Evolutionary conservation across 2,329 filamentous ascomycete species (phyloP).

Genomic region (Fulvia fulva): DNA sequence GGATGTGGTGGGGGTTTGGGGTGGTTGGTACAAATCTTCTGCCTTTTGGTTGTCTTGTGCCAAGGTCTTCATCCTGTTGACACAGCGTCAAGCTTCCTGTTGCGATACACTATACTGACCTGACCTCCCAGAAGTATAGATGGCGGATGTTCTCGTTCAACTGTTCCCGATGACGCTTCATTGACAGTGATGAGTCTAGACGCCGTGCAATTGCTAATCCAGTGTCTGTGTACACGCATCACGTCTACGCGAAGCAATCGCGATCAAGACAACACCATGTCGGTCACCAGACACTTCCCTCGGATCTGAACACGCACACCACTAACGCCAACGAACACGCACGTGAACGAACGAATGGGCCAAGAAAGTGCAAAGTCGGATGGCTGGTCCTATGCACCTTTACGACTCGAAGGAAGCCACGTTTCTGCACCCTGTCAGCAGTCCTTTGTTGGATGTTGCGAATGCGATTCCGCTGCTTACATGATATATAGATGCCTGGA

Average conservation of each 20-base stretch:
- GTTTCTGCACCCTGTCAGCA: not conserved
- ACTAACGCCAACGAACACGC: not conserved
- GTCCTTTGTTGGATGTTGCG: not conserved
- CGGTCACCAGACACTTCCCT: not conserved
- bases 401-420: not conserved
- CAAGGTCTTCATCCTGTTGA: not conserved
- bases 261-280: not conserved
- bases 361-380: no score
- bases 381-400: not conserved
- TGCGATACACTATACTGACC: not conserved
- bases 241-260: not conserved
- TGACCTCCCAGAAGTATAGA: no score
- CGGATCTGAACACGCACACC: not conserved
- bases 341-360: not conserved
- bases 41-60: not conserved
- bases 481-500: not conserved
- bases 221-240: not conserved
- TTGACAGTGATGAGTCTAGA: not conserved
- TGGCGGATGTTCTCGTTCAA: no score
- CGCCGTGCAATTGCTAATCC: not conserved
- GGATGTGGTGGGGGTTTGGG: conserved; percentile 1
- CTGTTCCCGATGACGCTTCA: not conserved
- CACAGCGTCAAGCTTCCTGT: not conserved
- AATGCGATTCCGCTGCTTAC: not conserved
- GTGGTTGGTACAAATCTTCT: conserved; percentile 3